Evolutionary conservation across 257 asterid species (phyloP).

Genomic region (Solanum boliviense): DNA sequence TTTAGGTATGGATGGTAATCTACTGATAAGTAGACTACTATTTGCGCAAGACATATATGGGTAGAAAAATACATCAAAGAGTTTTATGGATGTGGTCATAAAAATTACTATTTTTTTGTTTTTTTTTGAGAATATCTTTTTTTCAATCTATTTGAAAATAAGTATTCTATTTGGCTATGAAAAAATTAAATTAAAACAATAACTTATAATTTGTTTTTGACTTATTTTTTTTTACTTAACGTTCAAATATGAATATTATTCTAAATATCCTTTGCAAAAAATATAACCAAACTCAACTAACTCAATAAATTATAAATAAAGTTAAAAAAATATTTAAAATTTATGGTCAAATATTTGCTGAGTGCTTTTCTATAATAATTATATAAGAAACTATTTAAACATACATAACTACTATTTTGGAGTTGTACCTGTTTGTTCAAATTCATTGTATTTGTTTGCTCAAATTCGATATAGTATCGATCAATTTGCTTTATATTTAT

Average conservation of each 20-base stretch:
- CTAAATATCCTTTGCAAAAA: too few species aligned
- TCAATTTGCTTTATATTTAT: too few species aligned
- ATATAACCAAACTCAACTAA: background rate
- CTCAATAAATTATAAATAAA: background rate
- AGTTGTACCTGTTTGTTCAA: too few species aligned
- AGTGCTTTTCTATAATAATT: background rate
- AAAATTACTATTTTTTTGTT: too few species aligned
- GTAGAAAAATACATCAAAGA: background rate
- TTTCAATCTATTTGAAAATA: too few species aligned
- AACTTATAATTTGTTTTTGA: background rate
- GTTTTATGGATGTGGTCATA: background rate
- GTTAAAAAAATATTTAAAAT: too few species aligned
- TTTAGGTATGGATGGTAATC: conserved; percentile 30
- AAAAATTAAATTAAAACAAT: too few species aligned
- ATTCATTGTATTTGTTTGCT: background rate
- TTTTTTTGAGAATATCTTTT: too few species aligned
- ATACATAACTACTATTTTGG: background rate
- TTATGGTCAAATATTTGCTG: background rate
- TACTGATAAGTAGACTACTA: background rate
- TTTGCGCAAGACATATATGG: background rate
- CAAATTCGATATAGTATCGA: background rate
- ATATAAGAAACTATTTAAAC: background rate
- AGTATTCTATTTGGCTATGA: background rate
- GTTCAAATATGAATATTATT: too few species aligned
- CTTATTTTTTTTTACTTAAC: background rate